Evolutionary conservation across 2,329 filamentous ascomycete genomes (phyloP).

Genomic region (Fusarium metavorans): DNA sequence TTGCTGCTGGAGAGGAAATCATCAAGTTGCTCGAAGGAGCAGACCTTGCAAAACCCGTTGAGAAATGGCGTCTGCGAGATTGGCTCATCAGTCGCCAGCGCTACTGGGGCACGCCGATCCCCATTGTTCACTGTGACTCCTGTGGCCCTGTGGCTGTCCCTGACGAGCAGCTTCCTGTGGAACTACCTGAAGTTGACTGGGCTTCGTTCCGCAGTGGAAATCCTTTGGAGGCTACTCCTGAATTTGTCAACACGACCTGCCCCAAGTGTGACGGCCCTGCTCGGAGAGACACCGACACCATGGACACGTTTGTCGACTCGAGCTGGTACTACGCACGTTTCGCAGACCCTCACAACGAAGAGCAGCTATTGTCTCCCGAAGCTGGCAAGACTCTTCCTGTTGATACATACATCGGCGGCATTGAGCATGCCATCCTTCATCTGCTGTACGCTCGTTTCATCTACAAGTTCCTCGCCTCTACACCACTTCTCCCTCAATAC

Average conservation of each 20-base stretch:
- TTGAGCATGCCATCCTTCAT: constrained; percentile 92
- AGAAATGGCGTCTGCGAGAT: constrained; percentile 85
- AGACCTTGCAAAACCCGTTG: constrained; percentile 69
- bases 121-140: constrained; percentile 82
- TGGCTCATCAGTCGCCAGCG: constrained; percentile 94
- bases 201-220: constrained; percentile 78
- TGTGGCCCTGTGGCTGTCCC: constrained; percentile 87
- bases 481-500: constrained; percentile 58
- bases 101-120: constrained; percentile 93
- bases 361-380: constrained; percentile 71
- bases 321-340: constrained; percentile 94
- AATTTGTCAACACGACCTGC: constrained; percentile 82
- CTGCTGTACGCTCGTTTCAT: constrained; percentile 91
- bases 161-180: constrained; percentile 79
- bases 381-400: constrained; percentile 76
- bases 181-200: constrained; percentile 78
- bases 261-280: constrained; percentile 78
- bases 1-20: constrained; percentile 71
- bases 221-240: constrained; percentile 76
- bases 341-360: constrained; percentile 74
- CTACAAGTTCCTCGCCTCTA: constrained; percentile 82
- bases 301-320: constrained; percentile 97
- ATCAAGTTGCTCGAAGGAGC: constrained; percentile 67
- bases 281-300: constrained; percentile 89
- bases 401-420: constrained; percentile 88